Evolutionary conservation across 1,139 yeast genomes (phyloP).

Genomic region (Magnusiomyces tetraspermus): DNA sequence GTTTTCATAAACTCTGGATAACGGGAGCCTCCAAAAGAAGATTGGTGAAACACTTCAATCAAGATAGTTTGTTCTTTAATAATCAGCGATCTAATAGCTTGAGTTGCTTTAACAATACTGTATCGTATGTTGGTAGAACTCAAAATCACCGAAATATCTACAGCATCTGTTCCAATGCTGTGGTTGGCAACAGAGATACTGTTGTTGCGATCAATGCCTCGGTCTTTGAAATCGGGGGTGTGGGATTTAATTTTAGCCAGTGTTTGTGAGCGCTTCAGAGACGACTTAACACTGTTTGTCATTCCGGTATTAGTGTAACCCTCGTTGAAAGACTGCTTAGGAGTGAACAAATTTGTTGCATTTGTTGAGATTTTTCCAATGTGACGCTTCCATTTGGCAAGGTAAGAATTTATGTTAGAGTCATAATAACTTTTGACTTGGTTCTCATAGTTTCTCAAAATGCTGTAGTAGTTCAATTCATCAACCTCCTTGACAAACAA

Average conservation of each 20-base stretch:
- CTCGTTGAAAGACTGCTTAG: conserved; percentile 3
- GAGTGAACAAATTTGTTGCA: neutral
- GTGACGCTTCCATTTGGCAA: conserved; percentile 26
- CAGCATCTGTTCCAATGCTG: neutral
- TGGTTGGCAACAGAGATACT: conserved; percentile 3
- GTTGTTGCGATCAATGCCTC: conserved; percentile 7
- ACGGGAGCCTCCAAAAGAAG: conserved; percentile 39
- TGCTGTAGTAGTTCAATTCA: conserved; percentile 33
- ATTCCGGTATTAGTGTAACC: neutral
- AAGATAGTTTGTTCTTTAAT: conserved; percentile 58
- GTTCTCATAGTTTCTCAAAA: conserved; percentile 31
- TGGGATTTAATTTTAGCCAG: conserved; percentile 23
- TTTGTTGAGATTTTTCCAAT: conserved; percentile 6
- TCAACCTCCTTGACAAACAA: conserved; percentile 56
- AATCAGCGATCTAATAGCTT: conserved; percentile 36
- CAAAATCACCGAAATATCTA: conserved; percentile 8
- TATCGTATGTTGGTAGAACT: conserved; percentile 11
- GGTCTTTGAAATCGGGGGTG: conserved; percentile 5
- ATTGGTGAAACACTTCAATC: conserved; percentile 56
- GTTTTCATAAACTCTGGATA: conserved; percentile 43
- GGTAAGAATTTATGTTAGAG: conserved; percentile 24
- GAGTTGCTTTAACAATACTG: conserved; percentile 23
- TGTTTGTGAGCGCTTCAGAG: conserved; percentile 28
- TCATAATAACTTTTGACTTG: conserved; percentile 24
- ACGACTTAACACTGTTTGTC: conserved; percentile 17